Evolutionary conservation across 2,329 filamentous ascomycete species (phyloP).

Genomic region (Orbilia ellipsospora): DNA sequence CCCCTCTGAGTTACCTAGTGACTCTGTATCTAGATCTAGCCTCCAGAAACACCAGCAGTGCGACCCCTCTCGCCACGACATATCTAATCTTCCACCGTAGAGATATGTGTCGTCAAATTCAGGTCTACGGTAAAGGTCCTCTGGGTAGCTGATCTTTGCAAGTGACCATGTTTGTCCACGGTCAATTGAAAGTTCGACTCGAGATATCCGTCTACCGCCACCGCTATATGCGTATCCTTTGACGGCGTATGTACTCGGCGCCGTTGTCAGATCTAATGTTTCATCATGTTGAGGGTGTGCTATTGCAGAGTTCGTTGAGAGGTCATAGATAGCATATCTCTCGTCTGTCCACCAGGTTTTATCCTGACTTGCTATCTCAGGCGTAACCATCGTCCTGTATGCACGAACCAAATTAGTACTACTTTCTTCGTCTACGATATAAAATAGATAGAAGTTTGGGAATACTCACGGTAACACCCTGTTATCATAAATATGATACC

Average conservation of each 20-base stretch:
- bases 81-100: conserved; percentile 80
- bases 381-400: conserved; percentile 77
- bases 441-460: conserved; percentile 55
- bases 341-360: conserved; percentile 89
- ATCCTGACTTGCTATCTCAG: conserved; percentile 67
- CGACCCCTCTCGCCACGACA: conserved; percentile 81
- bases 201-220: conserved; percentile 82
- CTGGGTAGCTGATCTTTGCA: conserved; percentile 81
- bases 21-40: conserved; percentile 72
- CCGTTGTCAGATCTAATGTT: conserved; percentile 63
- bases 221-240: conserved; percentile 85
- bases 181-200: conserved; percentile 85
- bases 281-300: conserved; percentile 85
- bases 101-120: conserved; percentile 70
- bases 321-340: conserved; percentile 89
- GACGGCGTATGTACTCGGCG: conserved; percentile 18
- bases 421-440: neutral
- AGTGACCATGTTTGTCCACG: conserved; percentile 83
- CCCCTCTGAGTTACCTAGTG: conserved; percentile 74
- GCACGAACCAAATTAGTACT: too few relatives aligned
- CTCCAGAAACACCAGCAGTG: conserved; percentile 97
- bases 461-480: conserved; percentile 75
- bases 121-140: conserved; percentile 80
- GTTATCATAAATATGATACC: conserved; percentile 97
- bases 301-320: conserved; percentile 86